Evolutionary conservation across 352 stramenopile species (phyloP), one percentile per base, ranked within the genome.

Genomic region (Phytophthora litchii): DNA sequence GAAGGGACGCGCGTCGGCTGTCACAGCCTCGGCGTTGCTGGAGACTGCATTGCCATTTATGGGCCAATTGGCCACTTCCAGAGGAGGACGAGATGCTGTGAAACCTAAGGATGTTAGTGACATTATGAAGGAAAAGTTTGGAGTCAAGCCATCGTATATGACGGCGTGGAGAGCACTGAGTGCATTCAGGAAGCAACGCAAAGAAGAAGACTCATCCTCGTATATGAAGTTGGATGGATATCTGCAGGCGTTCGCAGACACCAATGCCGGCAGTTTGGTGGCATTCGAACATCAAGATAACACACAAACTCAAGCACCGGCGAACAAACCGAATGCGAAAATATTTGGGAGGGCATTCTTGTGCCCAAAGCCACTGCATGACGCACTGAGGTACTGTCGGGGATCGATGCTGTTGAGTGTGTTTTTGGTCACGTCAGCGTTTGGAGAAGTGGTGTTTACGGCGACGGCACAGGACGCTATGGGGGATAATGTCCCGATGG

Each of bases 71-170:
- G 60, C 67, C 16, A 64, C 32, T 21, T 69, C 44, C 12, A 62
- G 61, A 46, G 69, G 69, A 19, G 71, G 80, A 19, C 67, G 64
- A 25, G 74, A 84, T 35, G 60, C 70, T 4, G 78, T 92, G 16
- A 86, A 86, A 19, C 83, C 83, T 5, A 83, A 88, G 21, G 80
- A 92, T 54, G 88, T 92, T 63, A 84, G 79, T 27, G 69, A 83
- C 42, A 86, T 92, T 48, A 91, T 92, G 79, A 92, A 89, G 65
- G 79, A 91, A 47, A 84, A 91, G 38, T 92, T 91, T 47, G 83
- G 83, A 14, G 79, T 92, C 11, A 78, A 81, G 36, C 75, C 80
- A 44, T 89, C 77, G 12, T 92, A 92, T 45, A 91, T 92, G 83
- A 90, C 83, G 13, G 80, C 83, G 7, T 92, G 83, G 83, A 72